Evolutionary conservation across 225 moss, liverwort and hornwort species (phyloP).

Genomic region (Lunularia cruciata): DNA sequence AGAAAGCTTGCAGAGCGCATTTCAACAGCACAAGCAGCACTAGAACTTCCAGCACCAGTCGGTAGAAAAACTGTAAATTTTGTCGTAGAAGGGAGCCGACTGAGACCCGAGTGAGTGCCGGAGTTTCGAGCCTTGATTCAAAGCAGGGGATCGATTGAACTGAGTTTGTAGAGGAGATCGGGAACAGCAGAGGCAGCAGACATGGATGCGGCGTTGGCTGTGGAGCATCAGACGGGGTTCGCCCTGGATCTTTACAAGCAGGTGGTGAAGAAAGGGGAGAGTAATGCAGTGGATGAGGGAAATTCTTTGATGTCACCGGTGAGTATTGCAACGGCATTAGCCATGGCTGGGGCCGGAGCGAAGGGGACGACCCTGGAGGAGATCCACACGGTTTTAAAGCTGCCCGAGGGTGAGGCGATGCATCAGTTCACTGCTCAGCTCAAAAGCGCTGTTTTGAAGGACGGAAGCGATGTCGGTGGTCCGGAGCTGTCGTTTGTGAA

Average conservation of each 20-base stretch:
- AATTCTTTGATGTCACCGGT: slow-evolving; percentile 72
- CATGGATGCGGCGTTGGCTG: slow-evolving; percentile 53
- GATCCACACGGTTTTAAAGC: slow-evolving; percentile 45
- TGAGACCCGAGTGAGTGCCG: too few relatives aligned
- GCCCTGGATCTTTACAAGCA: slow-evolving; percentile 53
- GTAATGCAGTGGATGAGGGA: slow-evolving; percentile 17
- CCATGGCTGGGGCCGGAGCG: slow-evolving; percentile 70
- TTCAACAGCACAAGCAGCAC: too few relatives aligned
- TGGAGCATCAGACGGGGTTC: slow-evolving; percentile 74
- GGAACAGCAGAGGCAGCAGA: too few relatives aligned
- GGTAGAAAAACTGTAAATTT: too few relatives aligned
- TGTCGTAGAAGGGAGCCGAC: too few relatives aligned
- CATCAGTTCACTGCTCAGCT: slow-evolving; percentile 52
- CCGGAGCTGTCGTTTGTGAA: slow-evolving; percentile 42
- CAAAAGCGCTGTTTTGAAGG: slow-evolving; percentile 36
- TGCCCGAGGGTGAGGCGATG: slow-evolving; percentile 46
- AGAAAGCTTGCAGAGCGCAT: too few relatives aligned
- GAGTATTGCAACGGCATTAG: slow-evolving; percentile 60
- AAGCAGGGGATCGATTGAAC: too few relatives aligned
- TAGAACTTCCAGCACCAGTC: too few relatives aligned
- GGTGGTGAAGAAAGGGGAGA: slow-evolving; percentile 47
- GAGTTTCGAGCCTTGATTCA: too few relatives aligned
- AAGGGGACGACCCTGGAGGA: slow-evolving; percentile 62
- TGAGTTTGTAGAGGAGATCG: too few relatives aligned
- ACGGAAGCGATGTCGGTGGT: slow-evolving; percentile 39